Base-by-base conservation (phyloP, 2,329 filamentous ascomycete genomes). In the Fusarium annulatum region DNA sequence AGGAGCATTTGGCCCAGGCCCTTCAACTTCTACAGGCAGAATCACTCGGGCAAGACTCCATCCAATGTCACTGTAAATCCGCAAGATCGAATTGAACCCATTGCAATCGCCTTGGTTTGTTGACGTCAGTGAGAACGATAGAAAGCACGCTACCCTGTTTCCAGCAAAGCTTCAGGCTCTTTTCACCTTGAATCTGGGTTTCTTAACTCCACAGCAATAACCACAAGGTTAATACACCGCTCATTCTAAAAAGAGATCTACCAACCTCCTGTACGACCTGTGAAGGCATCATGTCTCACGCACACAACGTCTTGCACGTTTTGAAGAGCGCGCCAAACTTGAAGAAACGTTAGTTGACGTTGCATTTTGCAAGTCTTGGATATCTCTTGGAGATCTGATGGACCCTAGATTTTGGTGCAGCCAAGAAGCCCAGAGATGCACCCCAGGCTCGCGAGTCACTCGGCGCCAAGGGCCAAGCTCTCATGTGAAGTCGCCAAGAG, bases 381-480 rank as follows among this genome's bases (percentile, higher is more conserved):
- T 21, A 77, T 77, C 76, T 77, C 74, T 77, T 78, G 73, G 72
- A 71, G 57, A 77, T 77, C 74, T 73, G 61, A 53, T 49, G 58
- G 43, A 62, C 59, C 71, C 71, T 59, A 30, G 55, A 51, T 60
- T 68, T 61, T 64, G 49, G 67, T 61, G 64, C 61, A 71, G 76
- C 76, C 76, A 77, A 78, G 76, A 64, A 39, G 74, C 74, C 76
- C 38, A 76, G 68, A 75, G 62, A 76, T 76, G 72, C 69, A 71
- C 71, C 67, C 64, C 67, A 64, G 64, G 71, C 49, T 67, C 46
- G 64, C 38, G 60, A 46, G 23, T 30, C 26, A 61, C 59, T 76
- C 56, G 73, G 73, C 71, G 76, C 74, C 76, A 77, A 78, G 76
- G 64, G 58, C 74, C 74, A 77, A 77, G 74, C 34, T 36, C 64